Evolutionary conservation across 148 eudicot species (phyloP), one percentile per base, ranked within the genome.

Genomic region (Cornus suecica): DNA sequence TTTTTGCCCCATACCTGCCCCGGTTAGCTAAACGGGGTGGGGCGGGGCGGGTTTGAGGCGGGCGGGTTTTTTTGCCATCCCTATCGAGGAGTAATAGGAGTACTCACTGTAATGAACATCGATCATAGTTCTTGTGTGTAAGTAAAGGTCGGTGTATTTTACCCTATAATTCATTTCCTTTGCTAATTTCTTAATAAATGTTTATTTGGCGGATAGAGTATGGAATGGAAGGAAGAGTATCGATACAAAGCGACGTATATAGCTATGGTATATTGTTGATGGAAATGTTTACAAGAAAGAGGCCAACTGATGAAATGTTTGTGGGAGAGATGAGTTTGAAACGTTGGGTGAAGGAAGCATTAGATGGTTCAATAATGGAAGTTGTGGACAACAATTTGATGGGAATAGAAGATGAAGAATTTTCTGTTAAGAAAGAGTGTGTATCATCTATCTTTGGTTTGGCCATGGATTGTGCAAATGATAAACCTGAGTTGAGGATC

Each of bases 261-360:
- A 78, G 81, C 64, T 78, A 66, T 37, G 81, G 81, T 29, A 56
- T 78, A 30, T 22, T 72, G 32, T 25, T 71, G 31, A 32, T 78
- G 76, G 80, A 78, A 78, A 66, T 65, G 18, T 78, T 78, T 18
- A 78, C 80, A 51, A 30, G 80, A 51, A 78, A 48, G 25, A 71
- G 20, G 71, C 80, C 76, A 13, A 66, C 61, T 1, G 77, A 78
- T 34, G 66, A 56, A 18, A 67, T 67, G 77, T 78, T 78, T 26
- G 27, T 4, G 15, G 72, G n/a, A 42, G 81, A 78, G 3, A 22
- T 73, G 61, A 73, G 63, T 30, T 52, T 78, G 68, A 67, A 25
- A 41, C 58, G 68, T 29, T 78, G 72, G 72, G 70, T 78, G 20
- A 31, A 23, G 10, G 76, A 54, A 24, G 65, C 65, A 20, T 8